Percentiles rank a stretch among this genome's conserved stretches.
Conservation (phyloP, 106 monocot species). For the Dendrobium officinale region DNA sequence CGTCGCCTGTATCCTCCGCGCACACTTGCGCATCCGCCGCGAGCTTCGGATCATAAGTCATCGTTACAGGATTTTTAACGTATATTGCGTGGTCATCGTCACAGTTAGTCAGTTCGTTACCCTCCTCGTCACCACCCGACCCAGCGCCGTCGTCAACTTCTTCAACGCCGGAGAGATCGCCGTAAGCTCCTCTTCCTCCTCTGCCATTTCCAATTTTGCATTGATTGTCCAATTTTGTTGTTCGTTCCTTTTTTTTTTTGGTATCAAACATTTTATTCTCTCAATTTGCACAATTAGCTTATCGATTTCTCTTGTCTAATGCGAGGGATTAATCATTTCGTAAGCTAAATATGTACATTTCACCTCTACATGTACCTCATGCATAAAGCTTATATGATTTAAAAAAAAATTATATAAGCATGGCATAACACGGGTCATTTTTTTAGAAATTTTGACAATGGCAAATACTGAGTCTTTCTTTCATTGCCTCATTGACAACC, state of each 20-base stretch:
- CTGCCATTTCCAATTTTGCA: neutral
- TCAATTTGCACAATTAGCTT: no score
- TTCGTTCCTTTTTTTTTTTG: neutral
- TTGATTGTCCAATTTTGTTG: neutral
- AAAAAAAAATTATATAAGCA: no score
- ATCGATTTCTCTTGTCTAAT: no score
- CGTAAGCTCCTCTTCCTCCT: conserved; percentile 24
- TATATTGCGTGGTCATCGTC: conserved; percentile 52
- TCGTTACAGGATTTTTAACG: conserved; percentile 59
- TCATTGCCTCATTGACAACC: no score
- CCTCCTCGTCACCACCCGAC: conserved; percentile 55
- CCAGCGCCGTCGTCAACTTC: conserved; percentile 47
- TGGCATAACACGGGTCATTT: no score
- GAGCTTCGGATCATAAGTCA: conserved; percentile 77
- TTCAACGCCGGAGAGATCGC: conserved; percentile 74
- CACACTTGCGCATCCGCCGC: conserved; percentile 50
- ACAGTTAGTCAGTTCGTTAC: conserved; percentile 60
- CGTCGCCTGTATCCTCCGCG: conserved; percentile 44
- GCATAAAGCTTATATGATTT: no score
- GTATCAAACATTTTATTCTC: no score
- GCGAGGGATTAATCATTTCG: no score
- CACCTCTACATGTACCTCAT: no score
- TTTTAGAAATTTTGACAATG: no score
- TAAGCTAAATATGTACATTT: neutral
- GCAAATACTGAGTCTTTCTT: no score